phyloP scores from a whole-genome alignment of 2,329 filamentous ascomycete genomes.

The Aspergillus ibericus region DNA sequence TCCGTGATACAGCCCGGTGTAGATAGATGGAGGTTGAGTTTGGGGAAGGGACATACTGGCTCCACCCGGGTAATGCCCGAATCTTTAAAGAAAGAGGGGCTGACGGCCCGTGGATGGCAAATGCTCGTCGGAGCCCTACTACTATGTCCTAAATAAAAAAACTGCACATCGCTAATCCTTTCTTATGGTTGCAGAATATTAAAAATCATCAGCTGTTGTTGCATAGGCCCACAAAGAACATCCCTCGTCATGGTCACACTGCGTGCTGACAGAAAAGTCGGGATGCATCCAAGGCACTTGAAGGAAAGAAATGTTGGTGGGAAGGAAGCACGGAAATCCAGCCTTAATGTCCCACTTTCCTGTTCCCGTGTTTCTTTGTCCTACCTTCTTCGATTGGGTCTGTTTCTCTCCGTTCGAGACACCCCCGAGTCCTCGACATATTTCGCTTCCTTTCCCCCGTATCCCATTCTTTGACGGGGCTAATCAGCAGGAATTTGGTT shows the following conservation, averaged over 20 bases:
- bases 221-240: neutral
- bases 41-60: conserved; percentile 15
- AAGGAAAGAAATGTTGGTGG: neutral
- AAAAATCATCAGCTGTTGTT: conserved; percentile 9
- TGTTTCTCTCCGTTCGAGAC: neutral
- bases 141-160: neutral
- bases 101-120: conserved; percentile 25
- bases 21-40: conserved; percentile 5
- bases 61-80: conserved; percentile 26
- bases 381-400: neutral
- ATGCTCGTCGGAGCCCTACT: conserved; percentile 15
- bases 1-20: conserved; percentile 1
- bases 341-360: neutral
- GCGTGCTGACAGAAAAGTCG: neutral
- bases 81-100: conserved; percentile 19
- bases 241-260: neutral
- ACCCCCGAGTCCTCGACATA: neutral
- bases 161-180: neutral
- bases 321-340: neutral
- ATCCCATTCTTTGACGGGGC: neutral
- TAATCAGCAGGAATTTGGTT: neutral
- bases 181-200: conserved; percentile 15
- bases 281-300: neutral
- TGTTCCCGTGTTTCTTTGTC: neutral
- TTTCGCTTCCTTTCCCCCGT: neutral